Percentiles rank a stretch among this genome's conserved stretches.
Evolutionary conservation across 1,284 basidiomycete genomes (phyloP).

Genomic region (Waitea zeae): DNA sequence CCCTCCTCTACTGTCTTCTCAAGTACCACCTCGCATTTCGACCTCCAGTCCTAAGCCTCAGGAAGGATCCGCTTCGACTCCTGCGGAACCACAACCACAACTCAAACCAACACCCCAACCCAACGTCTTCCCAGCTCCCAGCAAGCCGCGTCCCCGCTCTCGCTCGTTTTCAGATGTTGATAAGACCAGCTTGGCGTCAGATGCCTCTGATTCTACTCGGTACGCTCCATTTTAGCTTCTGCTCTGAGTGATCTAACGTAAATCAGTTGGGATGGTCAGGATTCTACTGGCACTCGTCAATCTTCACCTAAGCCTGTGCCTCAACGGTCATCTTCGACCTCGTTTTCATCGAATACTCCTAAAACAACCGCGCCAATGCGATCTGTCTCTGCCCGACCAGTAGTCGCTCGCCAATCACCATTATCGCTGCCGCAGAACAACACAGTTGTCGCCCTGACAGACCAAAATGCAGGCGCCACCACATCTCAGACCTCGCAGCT

Average conservation of each 20-base stretch:
- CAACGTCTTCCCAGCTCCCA: conserved; percentile 42
- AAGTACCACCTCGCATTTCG: too few species aligned
- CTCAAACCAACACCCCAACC: conserved; percentile 20
- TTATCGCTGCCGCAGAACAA: conserved; percentile 27
- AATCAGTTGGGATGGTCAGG: too few species aligned
- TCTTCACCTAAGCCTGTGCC: too few species aligned
- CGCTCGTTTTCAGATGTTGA: conserved; percentile 60
- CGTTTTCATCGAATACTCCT: too few species aligned
- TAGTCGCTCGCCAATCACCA: conserved; percentile 27
- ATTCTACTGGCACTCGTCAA: too few species aligned
- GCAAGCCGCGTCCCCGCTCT: conserved; percentile 39
- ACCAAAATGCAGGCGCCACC: neutral
- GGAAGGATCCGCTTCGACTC: neutral
- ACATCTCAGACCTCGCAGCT: neutral
- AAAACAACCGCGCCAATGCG: too few species aligned
- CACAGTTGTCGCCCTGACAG: conserved; percentile 10
- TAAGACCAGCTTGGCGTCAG: conserved; percentile 15
- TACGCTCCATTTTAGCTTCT: too few species aligned
- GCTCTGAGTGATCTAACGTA: too few species aligned
- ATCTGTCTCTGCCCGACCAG: conserved; percentile 7
- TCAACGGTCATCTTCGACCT: too few species aligned
- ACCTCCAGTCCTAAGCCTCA: too few species aligned
- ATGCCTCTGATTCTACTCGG: too few species aligned
- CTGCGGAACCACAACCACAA: conserved; percentile 1
- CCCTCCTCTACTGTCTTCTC: too few species aligned